Conservation (phyloP, 2,329 filamentous ascomycete genomes). For the Colletotrichum shisoi region DNA sequence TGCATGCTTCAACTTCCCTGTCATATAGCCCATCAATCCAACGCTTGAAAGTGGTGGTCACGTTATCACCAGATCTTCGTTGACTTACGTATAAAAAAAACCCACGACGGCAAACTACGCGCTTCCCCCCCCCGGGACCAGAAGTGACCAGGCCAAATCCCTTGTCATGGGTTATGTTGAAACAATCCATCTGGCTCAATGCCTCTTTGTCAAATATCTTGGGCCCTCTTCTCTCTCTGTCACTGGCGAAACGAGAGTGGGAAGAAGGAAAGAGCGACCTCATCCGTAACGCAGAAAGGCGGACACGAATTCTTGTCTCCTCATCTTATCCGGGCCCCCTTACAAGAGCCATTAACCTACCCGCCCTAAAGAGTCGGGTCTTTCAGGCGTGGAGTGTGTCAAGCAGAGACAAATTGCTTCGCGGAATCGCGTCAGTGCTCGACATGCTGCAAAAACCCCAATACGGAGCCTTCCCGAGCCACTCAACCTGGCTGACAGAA, state of each 20-base stretch:
- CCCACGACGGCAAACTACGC: neutral
- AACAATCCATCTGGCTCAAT: neutral
- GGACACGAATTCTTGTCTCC: constrained; percentile 1
- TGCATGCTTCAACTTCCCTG: neutral
- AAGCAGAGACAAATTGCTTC: constrained; percentile 10
- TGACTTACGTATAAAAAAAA: constrained; percentile 4
- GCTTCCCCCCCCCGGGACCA: no score
- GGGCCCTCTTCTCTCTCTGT: neutral
- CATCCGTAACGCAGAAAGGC: constrained; percentile 14
- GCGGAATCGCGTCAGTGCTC: neutral
- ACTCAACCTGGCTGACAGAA: neutral
- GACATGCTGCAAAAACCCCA: neutral
- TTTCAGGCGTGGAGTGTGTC: constrained; percentile 31
- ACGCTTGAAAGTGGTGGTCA: neutral
- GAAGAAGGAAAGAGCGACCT: neutral
- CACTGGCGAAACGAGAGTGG: neutral
- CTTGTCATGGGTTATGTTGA: neutral
- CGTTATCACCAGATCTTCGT: neutral
- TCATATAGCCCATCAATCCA: neutral
- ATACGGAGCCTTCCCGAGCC: neutral
- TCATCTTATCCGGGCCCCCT: constrained; percentile 9
- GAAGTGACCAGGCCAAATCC: neutral
- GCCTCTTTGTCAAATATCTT: constrained; percentile 6
- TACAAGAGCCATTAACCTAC: neutral
- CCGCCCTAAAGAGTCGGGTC: constrained; percentile 13